Evolutionary conservation across 805 yeast genomes (phyloP), one percentile per base, ranked within the genome.

Genomic region (Kodamaea fukazawae): DNA sequence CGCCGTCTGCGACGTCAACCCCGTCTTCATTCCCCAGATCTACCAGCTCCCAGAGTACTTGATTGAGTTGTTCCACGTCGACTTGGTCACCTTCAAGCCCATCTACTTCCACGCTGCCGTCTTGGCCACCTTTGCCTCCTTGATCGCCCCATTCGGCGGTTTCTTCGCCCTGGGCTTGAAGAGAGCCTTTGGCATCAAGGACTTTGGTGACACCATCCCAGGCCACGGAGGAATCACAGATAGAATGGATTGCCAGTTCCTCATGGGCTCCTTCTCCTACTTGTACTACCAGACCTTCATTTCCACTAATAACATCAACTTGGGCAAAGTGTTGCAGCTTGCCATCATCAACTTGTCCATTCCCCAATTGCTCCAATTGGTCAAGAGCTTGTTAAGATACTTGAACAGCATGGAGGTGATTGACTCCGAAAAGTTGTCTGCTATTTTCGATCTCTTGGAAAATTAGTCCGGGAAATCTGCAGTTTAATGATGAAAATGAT

Each of bases 141-240:
- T 93, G 49, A 83, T 93, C 61, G 99, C 99, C 3, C 99, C 99
- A 44, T 93, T 93, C 59, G 99, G 99, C 40, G 99, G 99, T 1
- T 93, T 93, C 62, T 93, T 93, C 55, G 98, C 98, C 5, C 83
- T 95, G 39, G 99, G 98, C n/a, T 73, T 93, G 53, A 93, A 93
- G 70, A 81, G 99, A 65, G 88, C 98, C 10, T 90, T 93, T 67
- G 86, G 91, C 56, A 89, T 90, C 40, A 93, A 93, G 66, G 99
- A 93, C 65, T 93, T 93, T 57, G 99, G 98, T 50, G 95, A 91
- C 57, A 91, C 98, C 7, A 93, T 93, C 51, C 99, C 99, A 11
- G 99, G 99, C 23, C 99, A 93, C 59, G 99, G 99, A 47, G 99
- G 99, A 51, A 83, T 93, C 50, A 90, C 97, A 17, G 99, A 93